These are phyloP conservation scores for Fusarium haematococcum DNA, from an alignment of 2,329 filamentous ascomycete species.

Conservation along the genomic window DNA sequence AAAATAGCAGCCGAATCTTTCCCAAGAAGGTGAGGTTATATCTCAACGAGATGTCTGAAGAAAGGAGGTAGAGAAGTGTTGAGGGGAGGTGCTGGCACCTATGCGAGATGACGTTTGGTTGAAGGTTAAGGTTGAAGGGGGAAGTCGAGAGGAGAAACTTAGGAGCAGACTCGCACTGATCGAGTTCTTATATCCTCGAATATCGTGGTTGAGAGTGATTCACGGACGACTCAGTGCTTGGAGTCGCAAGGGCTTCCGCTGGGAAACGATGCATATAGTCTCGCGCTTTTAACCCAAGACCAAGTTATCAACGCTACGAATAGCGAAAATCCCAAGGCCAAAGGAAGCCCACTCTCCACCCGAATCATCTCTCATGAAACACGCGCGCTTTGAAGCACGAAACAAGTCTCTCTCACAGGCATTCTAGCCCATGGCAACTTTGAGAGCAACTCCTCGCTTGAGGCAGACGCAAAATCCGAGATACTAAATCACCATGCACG, in stretches of 20 bases:
- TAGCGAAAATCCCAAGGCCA: background rate
- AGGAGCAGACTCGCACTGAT: background rate
- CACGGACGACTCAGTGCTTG: constrained; percentile 6
- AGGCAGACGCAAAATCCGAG: background rate
- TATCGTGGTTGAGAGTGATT: constrained; percentile 22
- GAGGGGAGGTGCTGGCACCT: background rate
- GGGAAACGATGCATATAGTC: background rate
- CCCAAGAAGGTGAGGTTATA: background rate
- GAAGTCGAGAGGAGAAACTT: background rate
- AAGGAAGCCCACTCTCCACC: background rate
- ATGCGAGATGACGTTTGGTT: background rate
- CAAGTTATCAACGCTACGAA: background rate
- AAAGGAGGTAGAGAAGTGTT: background rate
- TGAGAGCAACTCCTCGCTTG: constrained; percentile 20
- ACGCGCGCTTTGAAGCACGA: background rate
- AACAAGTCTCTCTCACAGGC: background rate
- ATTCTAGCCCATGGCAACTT: background rate
- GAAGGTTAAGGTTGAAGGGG: background rate
- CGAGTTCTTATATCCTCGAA: constrained; percentile 25
- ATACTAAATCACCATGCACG: background rate
- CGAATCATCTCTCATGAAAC: background rate
- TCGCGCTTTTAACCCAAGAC: background rate
- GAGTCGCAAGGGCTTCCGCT: constrained; percentile 12
- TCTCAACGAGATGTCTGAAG: background rate
- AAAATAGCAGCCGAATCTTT: background rate